Base-by-base conservation (phyloP, 73 alveolate species). In the Stentor coeruleus region DNA sequence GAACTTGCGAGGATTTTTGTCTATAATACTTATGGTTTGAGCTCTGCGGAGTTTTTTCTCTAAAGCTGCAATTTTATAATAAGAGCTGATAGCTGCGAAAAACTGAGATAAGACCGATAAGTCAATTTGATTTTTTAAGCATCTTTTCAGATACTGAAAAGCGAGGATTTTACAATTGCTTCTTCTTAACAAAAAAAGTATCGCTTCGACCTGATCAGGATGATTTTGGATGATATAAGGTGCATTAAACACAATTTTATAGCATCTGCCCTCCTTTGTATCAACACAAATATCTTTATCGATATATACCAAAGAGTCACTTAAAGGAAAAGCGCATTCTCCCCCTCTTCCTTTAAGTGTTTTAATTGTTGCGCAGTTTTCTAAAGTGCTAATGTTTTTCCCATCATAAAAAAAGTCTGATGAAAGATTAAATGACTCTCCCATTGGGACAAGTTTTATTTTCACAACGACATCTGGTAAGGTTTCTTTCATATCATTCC, bases 211-310 rank as follows among this genome's bases (percentile, higher is more conserved):
- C n/a, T 20, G 79, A 40, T 66, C 79, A 28, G 79, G 79, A 40
- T 66, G 79, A 40, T 66, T 20, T 66, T 66, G 20, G 1, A 20
- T 31, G 37, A 66, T 20, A 26, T 26, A 20, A 26, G n/a, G n/a
- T 28, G 79, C 49, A 33, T 28, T 28, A 20, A 66, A 40, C 36
- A 11, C n/a, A 37, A 66, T 37, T 2, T 66, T 66, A 66, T 26
- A 66, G 2, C 79, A 66, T 26, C 79, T 37, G 37, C 79, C 79
- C 11, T 66, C 37, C 33, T 66, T 66, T 33, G 33, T 33, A 33
- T 66, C 79, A 66, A 66, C 79, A 33, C 79, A 66, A 66, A 31
- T 31, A 2, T 66, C 79, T 37, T 66, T 20, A 33, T 66, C 79
- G 2, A 66, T 40, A 33, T 26, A 66, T 0, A 66, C 37, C 33